Evolutionary conservation across 176 grass and related monocot species (phyloP).

Genomic region (Rhynchospora breviuscula): DNA sequence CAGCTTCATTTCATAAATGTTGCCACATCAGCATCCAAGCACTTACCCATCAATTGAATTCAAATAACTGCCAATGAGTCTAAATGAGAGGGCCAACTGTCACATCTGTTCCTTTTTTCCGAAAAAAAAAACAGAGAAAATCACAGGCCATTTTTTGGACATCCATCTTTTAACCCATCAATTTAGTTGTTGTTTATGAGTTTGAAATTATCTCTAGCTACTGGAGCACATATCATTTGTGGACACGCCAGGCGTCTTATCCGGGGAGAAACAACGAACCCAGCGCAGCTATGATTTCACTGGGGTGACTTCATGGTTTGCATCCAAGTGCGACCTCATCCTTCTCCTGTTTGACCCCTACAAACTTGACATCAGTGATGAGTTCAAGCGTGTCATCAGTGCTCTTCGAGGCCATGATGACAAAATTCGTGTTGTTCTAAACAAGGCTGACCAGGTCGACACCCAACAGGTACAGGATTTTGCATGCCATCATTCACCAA

Average conservation of each 20-base stretch:
- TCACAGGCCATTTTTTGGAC: not conserved
- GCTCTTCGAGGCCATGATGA: conserved; percentile 63
- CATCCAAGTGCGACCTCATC: conserved; percentile 64
- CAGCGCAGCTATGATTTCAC: conserved; percentile 72
- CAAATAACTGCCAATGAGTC: not conserved
- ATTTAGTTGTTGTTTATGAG: not conserved
- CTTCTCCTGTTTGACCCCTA: conserved; percentile 69
- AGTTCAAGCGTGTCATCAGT: conserved; percentile 67
- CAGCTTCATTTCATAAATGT: not conserved
- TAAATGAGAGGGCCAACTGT: not conserved
- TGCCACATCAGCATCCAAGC: not conserved
- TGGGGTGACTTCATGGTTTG: conserved; percentile 75
- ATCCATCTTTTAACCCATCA: not conserved
- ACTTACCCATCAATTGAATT: not conserved
- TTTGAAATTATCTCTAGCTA: conserved; percentile 37
- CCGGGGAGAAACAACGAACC: conserved; percentile 64
- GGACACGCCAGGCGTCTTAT: conserved; percentile 73
- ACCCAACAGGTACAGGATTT: conserved; percentile 47
- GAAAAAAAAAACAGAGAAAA: not conserved
- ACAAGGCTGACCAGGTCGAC: conserved; percentile 80
- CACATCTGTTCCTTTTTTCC: not conserved
- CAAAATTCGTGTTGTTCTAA: conserved; percentile 67
- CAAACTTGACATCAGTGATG: conserved; percentile 71
- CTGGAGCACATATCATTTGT: conserved; percentile 81
- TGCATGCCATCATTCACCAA: not conserved